Percentiles rank a stretch among this genome's conserved stretches.
phyloP scores from a whole-genome alignment of 1,284 basidiomycete genomes.

The Prillingera fragicola region DNA sequence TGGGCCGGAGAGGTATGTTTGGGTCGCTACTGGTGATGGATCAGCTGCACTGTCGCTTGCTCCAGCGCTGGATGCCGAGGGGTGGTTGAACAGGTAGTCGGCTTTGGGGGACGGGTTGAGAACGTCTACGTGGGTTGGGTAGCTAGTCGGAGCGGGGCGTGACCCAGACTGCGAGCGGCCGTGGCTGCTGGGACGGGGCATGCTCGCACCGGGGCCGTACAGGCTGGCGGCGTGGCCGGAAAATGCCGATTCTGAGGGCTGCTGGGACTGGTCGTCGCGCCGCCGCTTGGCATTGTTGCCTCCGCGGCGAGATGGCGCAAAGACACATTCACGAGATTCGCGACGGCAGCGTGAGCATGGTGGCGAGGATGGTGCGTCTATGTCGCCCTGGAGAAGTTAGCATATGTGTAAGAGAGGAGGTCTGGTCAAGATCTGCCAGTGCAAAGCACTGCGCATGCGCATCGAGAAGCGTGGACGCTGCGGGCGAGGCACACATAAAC shows the following conservation, averaged over 20 bases:
- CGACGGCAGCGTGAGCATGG: conserved; percentile 49
- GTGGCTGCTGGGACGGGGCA: too few relatives aligned
- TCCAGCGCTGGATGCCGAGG: conserved; percentile 3
- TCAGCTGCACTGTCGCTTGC: too few relatives aligned
- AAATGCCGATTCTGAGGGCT: neutral
- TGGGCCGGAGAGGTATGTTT: too few relatives aligned
- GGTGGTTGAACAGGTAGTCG: conserved; percentile 18
- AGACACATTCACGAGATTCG: conserved; percentile 49
- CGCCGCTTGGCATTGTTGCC: conserved; percentile 39
- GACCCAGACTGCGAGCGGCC: too few relatives aligned
- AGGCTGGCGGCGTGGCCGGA: too few relatives aligned
- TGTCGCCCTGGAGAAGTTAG: conserved; percentile 38
- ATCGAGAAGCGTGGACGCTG: too few relatives aligned
- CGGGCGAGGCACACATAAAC: too few relatives aligned
- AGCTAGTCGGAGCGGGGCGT: neutral
- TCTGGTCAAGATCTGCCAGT: too few relatives aligned
- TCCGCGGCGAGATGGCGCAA: conserved; percentile 41
- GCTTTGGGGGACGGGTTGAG: conserved; percentile 14
- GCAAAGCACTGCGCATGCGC: too few relatives aligned
- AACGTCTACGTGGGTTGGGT: conserved; percentile 8
- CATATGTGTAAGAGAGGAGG: too few relatives aligned
- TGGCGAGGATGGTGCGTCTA: conserved; percentile 48
- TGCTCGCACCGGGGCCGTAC: too few relatives aligned
- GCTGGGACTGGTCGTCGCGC: conserved; percentile 16
- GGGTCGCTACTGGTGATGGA: too few relatives aligned